phyloP scores from a whole-genome alignment of 805 yeast species.

The Cyberlindnera veronae region DNA sequence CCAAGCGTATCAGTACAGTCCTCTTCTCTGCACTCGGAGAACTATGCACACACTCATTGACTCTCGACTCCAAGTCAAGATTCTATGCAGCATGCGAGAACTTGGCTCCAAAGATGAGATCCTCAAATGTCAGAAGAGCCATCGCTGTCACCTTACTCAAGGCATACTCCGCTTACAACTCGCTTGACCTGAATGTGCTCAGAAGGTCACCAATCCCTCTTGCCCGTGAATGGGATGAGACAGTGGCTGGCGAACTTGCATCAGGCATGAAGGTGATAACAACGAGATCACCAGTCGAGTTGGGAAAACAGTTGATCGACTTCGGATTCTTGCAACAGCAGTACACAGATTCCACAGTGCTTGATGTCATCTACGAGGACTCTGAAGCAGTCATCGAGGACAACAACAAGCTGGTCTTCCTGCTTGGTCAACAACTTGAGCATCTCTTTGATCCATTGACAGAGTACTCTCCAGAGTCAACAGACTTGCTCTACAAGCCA shows the following conservation, averaged over 20 bases:
- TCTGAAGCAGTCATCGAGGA: conserved; percentile 48
- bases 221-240: conserved; percentile 62
- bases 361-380: conserved; percentile 75
- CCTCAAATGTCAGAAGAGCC: conserved; percentile 64
- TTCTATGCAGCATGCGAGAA: conserved; percentile 80
- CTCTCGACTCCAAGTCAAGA: conserved; percentile 56
- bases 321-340: conserved; percentile 55
- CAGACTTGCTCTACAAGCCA: conserved; percentile 65
- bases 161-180: conserved; percentile 56
- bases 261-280: conserved; percentile 55
- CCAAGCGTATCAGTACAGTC: conserved; percentile 48
- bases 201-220: conserved; percentile 8
- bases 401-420: conserved; percentile 72
- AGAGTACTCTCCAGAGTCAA: conserved; percentile 88
- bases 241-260: conserved; percentile 79
- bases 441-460: conserved; percentile 84
- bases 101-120: conserved; percentile 43
- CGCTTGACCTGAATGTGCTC: conserved; percentile 14
- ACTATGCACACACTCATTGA: conserved; percentile 52
- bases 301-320: conserved; percentile 55
- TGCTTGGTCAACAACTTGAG: conserved; percentile 82
- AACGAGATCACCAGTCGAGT: conserved; percentile 47
- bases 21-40: conserved; percentile 66
- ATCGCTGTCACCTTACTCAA: conserved; percentile 72
- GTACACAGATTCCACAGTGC: conserved; percentile 45